These are phyloP conservation scores for Cyclostephanos tholiformis DNA, from an alignment of 108 stramenopile species.

Conservation along the genomic window DNA sequence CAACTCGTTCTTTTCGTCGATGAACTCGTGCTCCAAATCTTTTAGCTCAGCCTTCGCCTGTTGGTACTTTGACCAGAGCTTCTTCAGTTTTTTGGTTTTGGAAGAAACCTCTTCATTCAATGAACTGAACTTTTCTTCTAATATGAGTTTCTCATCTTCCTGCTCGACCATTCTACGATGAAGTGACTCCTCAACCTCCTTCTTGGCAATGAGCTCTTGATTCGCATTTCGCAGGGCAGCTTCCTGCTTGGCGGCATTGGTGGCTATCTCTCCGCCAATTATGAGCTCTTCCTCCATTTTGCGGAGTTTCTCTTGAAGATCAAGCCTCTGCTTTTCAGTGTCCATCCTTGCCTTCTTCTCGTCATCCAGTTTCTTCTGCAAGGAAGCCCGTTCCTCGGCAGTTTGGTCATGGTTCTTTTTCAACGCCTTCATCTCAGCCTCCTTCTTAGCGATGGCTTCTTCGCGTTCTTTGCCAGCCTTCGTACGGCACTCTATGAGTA, in stretches of 20 bases:
- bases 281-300: slow-evolving; percentile 90
- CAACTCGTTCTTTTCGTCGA: slow-evolving; percentile 81
- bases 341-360: slow-evolving; percentile 66
- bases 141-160: slow-evolving; percentile 65
- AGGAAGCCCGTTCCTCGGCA: slow-evolving; percentile 67
- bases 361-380: slow-evolving; percentile 67
- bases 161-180: slow-evolving; percentile 60
- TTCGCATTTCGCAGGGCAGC: slow-evolving; percentile 78
- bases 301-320: slow-evolving; percentile 65
- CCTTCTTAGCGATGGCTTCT: slow-evolving; percentile 44
- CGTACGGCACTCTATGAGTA: slow-evolving; percentile 24
- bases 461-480: slow-evolving; percentile 43
- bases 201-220: slow-evolving; percentile 74
- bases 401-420: slow-evolving; percentile 59
- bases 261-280: slow-evolving; percentile 82
- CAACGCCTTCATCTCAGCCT: slow-evolving; percentile 43
- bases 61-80: slow-evolving; percentile 84
- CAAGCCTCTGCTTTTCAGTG: slow-evolving; percentile 66
- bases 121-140: slow-evolving; percentile 69
- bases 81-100: slow-evolving; percentile 87
- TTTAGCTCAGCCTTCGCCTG: slow-evolving; percentile 70
- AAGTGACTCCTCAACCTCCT: slow-evolving; percentile 62
- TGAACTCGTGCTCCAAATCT: slow-evolving; percentile 77
- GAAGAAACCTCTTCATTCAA: slow-evolving; percentile 74
- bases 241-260: slow-evolving; percentile 88